phyloP scores from a whole-genome alignment of 495 filamentous ascomycete species.

The Aspergillus hancockii region DNA sequence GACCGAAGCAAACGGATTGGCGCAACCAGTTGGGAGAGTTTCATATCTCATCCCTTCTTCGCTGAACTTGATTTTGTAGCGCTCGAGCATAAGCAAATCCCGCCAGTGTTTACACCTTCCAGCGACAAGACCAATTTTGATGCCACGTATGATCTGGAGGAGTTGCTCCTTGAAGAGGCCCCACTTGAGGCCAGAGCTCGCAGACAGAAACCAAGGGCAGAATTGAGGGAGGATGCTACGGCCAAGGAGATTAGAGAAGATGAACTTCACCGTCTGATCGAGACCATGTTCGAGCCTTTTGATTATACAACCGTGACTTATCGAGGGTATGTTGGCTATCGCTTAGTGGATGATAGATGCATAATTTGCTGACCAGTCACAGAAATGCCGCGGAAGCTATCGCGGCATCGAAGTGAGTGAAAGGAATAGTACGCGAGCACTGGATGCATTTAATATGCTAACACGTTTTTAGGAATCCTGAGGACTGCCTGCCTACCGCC shows the following conservation, averaged over 20 bases:
- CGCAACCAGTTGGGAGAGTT: constrained; percentile 72
- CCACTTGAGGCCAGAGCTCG: constrained; percentile 90
- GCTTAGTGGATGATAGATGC: not conserved
- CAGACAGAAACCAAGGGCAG: constrained; percentile 88
- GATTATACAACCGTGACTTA: constrained; percentile 84
- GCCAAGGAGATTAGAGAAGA: constrained; percentile 94
- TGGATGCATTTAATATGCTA: constrained; percentile 11
- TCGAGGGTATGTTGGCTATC: constrained; percentile 49
- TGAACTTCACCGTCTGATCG: constrained; percentile 90
- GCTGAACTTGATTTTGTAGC: constrained; percentile 79
- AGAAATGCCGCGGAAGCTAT: constrained; percentile 47
- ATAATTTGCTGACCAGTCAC: constrained; percentile 14
- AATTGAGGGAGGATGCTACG: constrained; percentile 89
- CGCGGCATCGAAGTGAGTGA: constrained; percentile 36
- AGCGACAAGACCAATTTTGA: constrained; percentile 99
- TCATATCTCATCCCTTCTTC: constrained; percentile 88
- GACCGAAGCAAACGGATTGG: constrained; percentile 82
- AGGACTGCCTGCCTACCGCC: constrained; percentile 39
- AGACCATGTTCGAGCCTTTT: constrained; percentile 91
- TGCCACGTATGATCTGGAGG: constrained; percentile 96
- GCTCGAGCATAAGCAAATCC: constrained; percentile 83
- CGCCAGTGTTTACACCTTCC: constrained; percentile 88
- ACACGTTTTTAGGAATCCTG: constrained; percentile 36
- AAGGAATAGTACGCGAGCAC: not conserved
- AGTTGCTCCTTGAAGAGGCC: constrained; percentile 90